These are phyloP conservation scores for Fraxinus sp. DNA, from an alignment of 305 asterid genomes.

Conservation along the genomic window DNA sequence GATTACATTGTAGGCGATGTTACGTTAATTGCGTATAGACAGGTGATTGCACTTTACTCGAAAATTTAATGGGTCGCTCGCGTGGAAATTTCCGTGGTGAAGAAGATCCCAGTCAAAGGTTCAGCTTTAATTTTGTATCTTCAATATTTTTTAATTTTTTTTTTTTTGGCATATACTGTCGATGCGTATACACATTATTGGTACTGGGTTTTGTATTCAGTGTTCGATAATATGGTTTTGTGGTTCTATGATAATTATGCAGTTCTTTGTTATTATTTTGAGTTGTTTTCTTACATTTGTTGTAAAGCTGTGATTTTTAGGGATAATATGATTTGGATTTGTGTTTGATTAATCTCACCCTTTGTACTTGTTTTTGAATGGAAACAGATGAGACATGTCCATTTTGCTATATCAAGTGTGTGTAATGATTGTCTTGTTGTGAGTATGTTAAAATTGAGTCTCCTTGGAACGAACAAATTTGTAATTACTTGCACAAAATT, in stretches of 20 bases:
- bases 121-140: not conserved
- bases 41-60: conserved; percentile 3
- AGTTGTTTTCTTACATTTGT: not conserved
- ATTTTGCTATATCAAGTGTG: not conserved
- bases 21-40: conserved; percentile 4
- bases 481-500: not conserved
- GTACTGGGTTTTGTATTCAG: not conserved
- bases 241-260: not conserved
- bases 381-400: not conserved
- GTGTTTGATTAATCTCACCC: not conserved
- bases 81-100: conserved; percentile 72
- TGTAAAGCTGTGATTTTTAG: not conserved
- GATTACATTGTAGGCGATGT: not conserved
- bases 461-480: not conserved
- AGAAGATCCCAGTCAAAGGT: conserved; percentile 82
- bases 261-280: not conserved
- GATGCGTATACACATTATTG: conserved; percentile 16
- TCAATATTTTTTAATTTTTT: not conserved
- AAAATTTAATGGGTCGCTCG: conserved; percentile 70
- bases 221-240: not conserved
- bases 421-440: not conserved
- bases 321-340: not conserved
- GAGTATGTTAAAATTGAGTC: not conserved
- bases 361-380: not conserved
- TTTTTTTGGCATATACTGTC: not conserved